Evolutionary conservation across 306 rosid species (phyloP), one percentile per base, ranked within the genome.

Genomic region (Castanea sativa): DNA sequence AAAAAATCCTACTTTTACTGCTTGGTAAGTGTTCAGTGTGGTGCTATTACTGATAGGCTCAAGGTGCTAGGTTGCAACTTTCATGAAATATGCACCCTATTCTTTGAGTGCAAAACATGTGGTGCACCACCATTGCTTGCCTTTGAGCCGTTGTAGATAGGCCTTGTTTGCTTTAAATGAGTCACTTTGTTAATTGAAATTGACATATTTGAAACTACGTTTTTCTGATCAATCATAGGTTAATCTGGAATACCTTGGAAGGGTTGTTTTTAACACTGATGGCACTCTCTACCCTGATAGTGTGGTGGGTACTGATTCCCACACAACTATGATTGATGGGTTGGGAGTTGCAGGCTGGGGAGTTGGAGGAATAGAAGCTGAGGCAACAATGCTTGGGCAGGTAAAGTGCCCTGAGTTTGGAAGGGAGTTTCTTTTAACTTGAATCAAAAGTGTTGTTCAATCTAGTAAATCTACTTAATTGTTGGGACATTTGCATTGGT

Each of bases 221-320:
- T 20, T 33, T 32, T 67, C 71, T 19, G 71, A 67, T 32, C 18
- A 21, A 71, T 45, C 4, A 6, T 25, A 71, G 75, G 75, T 71
- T 51, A 71, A 71, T 45, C 58, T 71, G 30, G 75, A 71, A 45
- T 71, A 71, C 75, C 75, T 71, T 45, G 75, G 75, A 71, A 43
- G 75, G 35, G 75, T 71, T 45, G 58, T 71, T 51, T 71, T 71
- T 45, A 71, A 71, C 58, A 71, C 30, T 19, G 33, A 71, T 45
- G 75, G 75, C 57, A 45, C 49, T 41, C 75, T 71, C 33, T 71
- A 71, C 58, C 75, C 75, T 45, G 75, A 71, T 55, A 68, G 80
- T 29, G 68, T 77, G 74, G 73, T 77, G 55, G 68, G 55, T 52
- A 77, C 74, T 23, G 74, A 68, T 77, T 77, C 74, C 55, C 74